Conservation (phyloP, 768 basidiomycete species). For the Ephemerocybe angulata region DNA sequence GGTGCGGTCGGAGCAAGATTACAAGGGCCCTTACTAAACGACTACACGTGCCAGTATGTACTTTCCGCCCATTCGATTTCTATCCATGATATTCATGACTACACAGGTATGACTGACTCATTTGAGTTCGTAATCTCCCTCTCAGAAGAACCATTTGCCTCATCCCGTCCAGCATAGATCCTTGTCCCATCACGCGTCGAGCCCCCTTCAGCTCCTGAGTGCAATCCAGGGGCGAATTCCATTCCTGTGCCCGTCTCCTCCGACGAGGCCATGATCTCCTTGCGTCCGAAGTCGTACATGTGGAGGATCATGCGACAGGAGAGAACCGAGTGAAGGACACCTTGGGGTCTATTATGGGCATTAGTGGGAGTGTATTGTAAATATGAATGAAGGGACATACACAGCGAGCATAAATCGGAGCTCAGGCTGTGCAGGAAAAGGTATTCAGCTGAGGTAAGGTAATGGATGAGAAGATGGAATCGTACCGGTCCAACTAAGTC, state of each 20-base stretch:
- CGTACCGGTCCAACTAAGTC: conserved; percentile 3
- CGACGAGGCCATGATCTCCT: background rate
- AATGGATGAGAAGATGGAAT: background rate
- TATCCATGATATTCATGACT: too few relatives aligned
- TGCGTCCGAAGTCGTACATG: conserved; percentile 4
- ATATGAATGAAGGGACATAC: background rate
- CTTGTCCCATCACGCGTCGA: too few relatives aligned
- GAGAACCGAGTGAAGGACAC: conserved; percentile 9
- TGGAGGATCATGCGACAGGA: conserved; percentile 10
- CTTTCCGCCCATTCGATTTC: too few relatives aligned
- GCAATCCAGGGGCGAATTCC: background rate
- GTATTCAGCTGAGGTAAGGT: background rate
- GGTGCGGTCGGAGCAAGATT: too few relatives aligned
- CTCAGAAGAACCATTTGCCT: too few relatives aligned
- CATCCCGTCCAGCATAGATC: too few relatives aligned
- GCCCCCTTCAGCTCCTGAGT: background rate
- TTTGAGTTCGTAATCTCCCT: too few relatives aligned
- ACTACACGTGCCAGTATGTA: too few relatives aligned
- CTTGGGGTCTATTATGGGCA: conserved; percentile 7
- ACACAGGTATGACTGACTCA: too few relatives aligned
- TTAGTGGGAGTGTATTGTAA: background rate
- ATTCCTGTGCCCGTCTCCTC: background rate
- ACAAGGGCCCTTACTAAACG: too few relatives aligned
- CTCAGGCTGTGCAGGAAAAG: background rate
- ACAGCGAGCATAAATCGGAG: conserved; percentile 10